Conservation (phyloP, 768 basidiomycete genomes). For the Leccinum variicolor region DNA sequence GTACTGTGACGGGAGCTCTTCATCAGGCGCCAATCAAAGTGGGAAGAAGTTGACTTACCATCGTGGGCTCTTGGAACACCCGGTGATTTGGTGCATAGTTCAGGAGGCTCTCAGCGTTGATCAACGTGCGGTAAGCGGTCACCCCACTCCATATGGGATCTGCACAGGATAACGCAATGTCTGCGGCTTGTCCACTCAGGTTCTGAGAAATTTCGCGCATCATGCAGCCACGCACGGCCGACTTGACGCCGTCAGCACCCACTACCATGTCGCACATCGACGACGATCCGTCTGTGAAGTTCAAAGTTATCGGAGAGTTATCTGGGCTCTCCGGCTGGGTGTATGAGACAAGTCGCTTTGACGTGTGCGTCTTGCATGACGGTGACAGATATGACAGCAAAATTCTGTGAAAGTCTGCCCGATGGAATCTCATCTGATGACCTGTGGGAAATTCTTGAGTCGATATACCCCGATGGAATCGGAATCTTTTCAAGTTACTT, state of each 20-base stretch:
- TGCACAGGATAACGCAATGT: conserved; percentile 39
- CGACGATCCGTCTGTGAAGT: conserved; percentile 60
- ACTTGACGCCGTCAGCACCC: conserved; percentile 69
- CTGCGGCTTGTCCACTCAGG: conserved; percentile 39
- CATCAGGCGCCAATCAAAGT: not conserved
- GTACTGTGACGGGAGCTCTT: conserved; percentile 39
- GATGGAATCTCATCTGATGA: conserved; percentile 52
- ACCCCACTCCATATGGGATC: conserved; percentile 60
- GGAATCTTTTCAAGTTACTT: conserved; percentile 28
- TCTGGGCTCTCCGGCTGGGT: conserved; percentile 38
- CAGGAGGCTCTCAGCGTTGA: conserved; percentile 47
- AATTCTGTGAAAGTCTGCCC: conserved; percentile 62
- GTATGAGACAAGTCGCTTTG: conserved; percentile 60
- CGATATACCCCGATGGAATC: not conserved
- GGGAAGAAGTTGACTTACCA: conserved; percentile 33
- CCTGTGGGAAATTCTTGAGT: conserved; percentile 33
- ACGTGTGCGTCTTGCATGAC: conserved; percentile 45
- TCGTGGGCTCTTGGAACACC: conserved; percentile 43
- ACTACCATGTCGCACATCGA: conserved; percentile 63
- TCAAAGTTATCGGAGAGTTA: conserved; percentile 37
- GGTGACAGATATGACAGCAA: conserved; percentile 49
- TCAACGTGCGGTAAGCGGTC: conserved; percentile 56
- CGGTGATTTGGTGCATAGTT: conserved; percentile 45
- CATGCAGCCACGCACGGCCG: conserved; percentile 40
- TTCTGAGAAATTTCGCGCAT: conserved; percentile 30